phyloP scores from a whole-genome alignment of 2,329 filamentous ascomycete genomes.

The Ceratocystis albifundus region DNA sequence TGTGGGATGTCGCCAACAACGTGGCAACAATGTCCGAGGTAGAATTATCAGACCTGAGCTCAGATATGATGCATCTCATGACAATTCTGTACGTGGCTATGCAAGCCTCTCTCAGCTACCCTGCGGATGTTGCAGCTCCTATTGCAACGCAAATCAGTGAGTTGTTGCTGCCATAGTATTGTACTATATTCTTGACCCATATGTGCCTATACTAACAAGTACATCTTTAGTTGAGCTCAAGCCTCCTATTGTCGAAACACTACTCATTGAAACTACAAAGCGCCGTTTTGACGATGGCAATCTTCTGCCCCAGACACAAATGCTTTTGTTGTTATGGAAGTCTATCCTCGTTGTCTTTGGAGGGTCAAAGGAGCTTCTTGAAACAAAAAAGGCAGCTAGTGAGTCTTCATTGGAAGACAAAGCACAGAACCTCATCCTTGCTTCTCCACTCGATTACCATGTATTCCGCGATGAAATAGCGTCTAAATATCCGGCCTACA shows the following conservation, averaged over 20 bases:
- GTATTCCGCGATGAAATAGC: slow-evolving; percentile 92
- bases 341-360: slow-evolving; percentile 77
- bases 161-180: slow-evolving; percentile 26
- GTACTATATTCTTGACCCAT: no score
- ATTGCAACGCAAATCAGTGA: slow-evolving; percentile 42
- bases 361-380: slow-evolving; percentile 58
- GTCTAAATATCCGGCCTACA: slow-evolving; percentile 94
- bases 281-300: slow-evolving; percentile 62
- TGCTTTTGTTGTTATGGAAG: slow-evolving; percentile 86
- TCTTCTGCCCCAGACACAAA: slow-evolving; percentile 50
- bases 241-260: slow-evolving; percentile 58
- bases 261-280: slow-evolving; percentile 57
- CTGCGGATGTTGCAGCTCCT: slow-evolving; percentile 35
- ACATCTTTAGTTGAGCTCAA: slow-evolving; percentile 42
- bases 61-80: slow-evolving; percentile 52
- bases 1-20: slow-evolving; percentile 35
- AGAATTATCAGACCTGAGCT: slow-evolving; percentile 39
- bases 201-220: slow-evolving; percentile 23
- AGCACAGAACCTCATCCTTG: slow-evolving; percentile 70
- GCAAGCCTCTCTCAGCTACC: slow-evolving; percentile 45
- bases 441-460: slow-evolving; percentile 91
- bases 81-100: slow-evolving; percentile 51
- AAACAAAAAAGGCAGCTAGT: slow-evolving; percentile 60
- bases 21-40: slow-evolving; percentile 18
- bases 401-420: slow-evolving; percentile 49